These are phyloP conservation scores for Capsicum pubescens DNA, from an alignment of 257 asterid species.

Conservation along the genomic window DNA sequence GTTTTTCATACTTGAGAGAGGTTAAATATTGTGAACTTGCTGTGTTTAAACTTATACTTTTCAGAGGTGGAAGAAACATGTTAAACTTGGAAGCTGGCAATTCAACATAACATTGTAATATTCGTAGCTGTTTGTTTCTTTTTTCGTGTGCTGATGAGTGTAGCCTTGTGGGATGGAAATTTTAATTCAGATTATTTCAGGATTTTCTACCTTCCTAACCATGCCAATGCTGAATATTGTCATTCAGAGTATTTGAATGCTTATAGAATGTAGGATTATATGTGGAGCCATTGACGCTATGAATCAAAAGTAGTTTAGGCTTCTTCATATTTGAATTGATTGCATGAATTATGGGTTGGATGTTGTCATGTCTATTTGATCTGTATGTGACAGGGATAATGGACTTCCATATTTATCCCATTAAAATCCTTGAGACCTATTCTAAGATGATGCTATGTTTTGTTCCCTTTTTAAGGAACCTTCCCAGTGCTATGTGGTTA, in stretches of 20 bases:
- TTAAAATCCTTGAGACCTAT: background rate
- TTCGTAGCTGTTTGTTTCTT: background rate
- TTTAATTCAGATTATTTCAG: background rate
- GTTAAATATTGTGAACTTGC: background rate
- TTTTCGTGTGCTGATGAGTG: background rate
- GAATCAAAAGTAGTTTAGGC: background rate
- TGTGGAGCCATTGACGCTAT: background rate
- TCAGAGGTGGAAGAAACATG: background rate
- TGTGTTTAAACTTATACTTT: background rate
- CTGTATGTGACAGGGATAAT: background rate
- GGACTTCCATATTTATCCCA: background rate
- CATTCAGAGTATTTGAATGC: constrained; percentile 5
- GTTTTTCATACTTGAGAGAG: background rate
- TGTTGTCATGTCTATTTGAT: background rate
- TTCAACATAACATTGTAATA: background rate
- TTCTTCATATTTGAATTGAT: background rate
- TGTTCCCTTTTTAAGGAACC: background rate
- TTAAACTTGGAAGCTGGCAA: background rate
- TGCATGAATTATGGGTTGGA: background rate
- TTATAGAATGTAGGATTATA: background rate
- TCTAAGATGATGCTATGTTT: background rate
- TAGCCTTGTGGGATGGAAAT: background rate
- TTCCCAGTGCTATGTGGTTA: background rate
- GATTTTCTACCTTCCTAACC: background rate
- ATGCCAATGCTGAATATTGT: background rate